These are phyloP conservation scores for Phaeotremella fagi DNA, from an alignment of 768 basidiomycete species.

Conservation along the genomic window DNA sequence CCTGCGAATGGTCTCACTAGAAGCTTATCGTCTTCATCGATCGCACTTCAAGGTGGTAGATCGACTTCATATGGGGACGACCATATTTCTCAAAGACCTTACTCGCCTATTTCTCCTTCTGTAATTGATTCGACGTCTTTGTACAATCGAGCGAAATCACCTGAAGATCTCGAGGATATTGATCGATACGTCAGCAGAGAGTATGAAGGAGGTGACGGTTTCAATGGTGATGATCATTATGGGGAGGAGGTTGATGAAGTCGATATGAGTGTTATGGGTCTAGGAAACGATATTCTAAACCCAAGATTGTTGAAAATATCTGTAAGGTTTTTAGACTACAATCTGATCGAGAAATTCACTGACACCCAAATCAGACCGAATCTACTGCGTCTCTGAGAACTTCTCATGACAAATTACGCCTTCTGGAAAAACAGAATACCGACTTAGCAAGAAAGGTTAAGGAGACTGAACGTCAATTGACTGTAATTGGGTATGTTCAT, in stretches of 20 bases:
- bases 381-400: constrained; percentile 66
- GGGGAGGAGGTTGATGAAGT: constrained; percentile 25
- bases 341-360: neutral
- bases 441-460: constrained; percentile 70
- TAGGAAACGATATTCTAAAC: constrained; percentile 8
- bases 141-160: constrained; percentile 31
- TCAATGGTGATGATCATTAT: neutral
- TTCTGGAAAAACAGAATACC: constrained; percentile 64
- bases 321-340: constrained; percentile 9
- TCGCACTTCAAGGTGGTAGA: neutral
- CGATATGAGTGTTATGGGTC: constrained; percentile 20
- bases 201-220: neutral
- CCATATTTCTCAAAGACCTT: constrained; percentile 9
- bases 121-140: constrained; percentile 32
- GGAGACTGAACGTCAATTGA: constrained; percentile 68
- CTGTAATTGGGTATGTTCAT: constrained; percentile 45
- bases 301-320: constrained; percentile 32
- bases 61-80: neutral
- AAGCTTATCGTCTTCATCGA: neutral
- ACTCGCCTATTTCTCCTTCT: constrained; percentile 23
- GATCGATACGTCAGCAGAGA: constrained; percentile 14
- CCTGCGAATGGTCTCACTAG: neutral
- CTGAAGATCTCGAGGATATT: constrained; percentile 16
- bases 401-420: constrained; percentile 67
- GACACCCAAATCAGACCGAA: constrained; percentile 30